Evolutionary conservation across 2,329 filamentous ascomycete genomes (phyloP).

Genomic region (Xylaria digitata): DNA sequence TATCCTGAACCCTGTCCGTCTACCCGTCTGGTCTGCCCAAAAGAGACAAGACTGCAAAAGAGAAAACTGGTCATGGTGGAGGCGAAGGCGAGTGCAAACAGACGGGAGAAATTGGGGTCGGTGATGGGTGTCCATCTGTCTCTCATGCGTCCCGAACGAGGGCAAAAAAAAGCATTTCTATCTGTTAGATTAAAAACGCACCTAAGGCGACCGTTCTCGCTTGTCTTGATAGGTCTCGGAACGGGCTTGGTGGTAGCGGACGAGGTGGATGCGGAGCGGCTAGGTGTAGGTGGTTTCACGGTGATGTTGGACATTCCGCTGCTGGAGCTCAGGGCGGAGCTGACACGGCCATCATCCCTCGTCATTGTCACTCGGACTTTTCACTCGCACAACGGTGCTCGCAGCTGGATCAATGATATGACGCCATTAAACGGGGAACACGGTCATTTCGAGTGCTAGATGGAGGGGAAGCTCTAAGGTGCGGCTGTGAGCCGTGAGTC

Average conservation of each 20-base stretch:
- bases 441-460: conserved; percentile 39
- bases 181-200: conserved; percentile 50
- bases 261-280: conserved; percentile 49
- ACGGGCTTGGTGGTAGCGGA: conserved; percentile 51
- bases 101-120: not conserved
- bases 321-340: conserved; percentile 73
- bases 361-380: conserved; percentile 65
- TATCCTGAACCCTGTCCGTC: conserved; percentile 5
- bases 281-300: conserved; percentile 60
- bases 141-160: not conserved
- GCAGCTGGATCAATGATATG: conserved; percentile 44
- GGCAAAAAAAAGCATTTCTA: conserved; percentile 13
- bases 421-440: conserved; percentile 46
- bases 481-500: not conserved
- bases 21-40: not conserved
- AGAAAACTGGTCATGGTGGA: conserved; percentile 23
- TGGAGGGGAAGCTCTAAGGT: conserved; percentile 8
- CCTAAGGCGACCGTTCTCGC: conserved; percentile 62
- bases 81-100: conserved; percentile 18
- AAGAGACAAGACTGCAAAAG: not conserved
- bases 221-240: conserved; percentile 66
- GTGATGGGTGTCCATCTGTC: not conserved
- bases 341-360: conserved; percentile 75
- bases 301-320: conserved; percentile 76
- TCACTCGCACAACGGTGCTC: conserved; percentile 42